These are phyloP conservation scores for Quercus berberidifolia DNA, from an alignment of 306 rosid genomes.

Conservation along the genomic window DNA sequence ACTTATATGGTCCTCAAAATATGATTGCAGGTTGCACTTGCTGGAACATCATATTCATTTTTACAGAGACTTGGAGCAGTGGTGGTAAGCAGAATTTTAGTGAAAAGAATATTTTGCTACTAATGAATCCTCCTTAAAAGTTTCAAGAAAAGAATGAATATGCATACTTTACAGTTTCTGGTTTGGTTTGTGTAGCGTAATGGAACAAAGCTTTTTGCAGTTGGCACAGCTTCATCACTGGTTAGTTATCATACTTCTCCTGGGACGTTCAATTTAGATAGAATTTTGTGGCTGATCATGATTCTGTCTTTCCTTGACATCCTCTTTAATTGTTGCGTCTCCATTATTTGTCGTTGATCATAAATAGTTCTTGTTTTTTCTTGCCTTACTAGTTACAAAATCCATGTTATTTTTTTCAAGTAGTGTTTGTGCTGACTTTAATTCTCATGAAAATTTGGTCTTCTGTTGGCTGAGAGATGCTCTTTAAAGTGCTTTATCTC, in stretches of 20 bases:
- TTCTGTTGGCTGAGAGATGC: not conserved
- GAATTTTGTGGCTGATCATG: not conserved
- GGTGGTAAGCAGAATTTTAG: conserved; percentile 43
- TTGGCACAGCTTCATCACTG: conserved; percentile 92
- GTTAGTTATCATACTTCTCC: conserved; percentile 39
- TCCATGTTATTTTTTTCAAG: not conserved
- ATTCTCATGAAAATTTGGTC: not conserved
- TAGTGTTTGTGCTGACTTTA: not conserved
- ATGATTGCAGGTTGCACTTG: conserved; percentile 44
- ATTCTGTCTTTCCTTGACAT: not conserved
- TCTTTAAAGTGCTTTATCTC: not conserved
- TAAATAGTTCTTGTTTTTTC: not conserved
- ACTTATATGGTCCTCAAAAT: conserved; percentile 7
- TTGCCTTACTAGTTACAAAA: conserved; percentile 3
- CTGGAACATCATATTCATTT: conserved; percentile 51
- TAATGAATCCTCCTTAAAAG: not conserved
- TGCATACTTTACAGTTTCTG: conserved; percentile 17
- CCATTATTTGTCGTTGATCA: not conserved
- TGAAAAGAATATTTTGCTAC: not conserved
- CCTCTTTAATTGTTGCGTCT: not conserved
- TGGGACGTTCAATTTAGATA: not conserved
- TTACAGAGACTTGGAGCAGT: conserved; percentile 59
- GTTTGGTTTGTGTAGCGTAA: conserved; percentile 59
- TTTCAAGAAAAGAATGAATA: not conserved
- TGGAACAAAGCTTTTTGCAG: conserved; percentile 89